phyloP scores from a whole-genome alignment of 2,329 filamentous ascomycete species.

The Trichoderma cornu-damae region DNA sequence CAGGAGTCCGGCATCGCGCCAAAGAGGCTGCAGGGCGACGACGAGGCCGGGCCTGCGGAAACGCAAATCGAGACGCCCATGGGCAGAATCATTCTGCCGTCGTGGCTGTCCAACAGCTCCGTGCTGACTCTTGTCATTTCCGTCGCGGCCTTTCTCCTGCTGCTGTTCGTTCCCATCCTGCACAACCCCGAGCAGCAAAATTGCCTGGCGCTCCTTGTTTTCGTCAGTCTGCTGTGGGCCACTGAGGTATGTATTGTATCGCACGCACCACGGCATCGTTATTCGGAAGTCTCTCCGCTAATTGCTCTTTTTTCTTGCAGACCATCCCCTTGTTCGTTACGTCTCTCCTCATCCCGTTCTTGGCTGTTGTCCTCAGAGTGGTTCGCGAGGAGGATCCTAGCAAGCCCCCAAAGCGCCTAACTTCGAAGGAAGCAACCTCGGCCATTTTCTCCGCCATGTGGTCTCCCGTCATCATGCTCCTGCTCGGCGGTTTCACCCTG shows the following conservation, averaged over 20 bases:
- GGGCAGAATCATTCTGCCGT: constrained; percentile 68
- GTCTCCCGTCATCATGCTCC: constrained; percentile 97
- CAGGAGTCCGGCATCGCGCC: constrained; percentile 62
- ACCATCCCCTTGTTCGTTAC: constrained; percentile 97
- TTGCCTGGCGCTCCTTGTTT: constrained; percentile 86
- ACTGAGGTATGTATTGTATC: constrained; percentile 79
- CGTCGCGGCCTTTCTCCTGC: constrained; percentile 64
- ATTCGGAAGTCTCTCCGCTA: background rate
- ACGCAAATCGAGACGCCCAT: constrained; percentile 75
- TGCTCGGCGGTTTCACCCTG: constrained; percentile 92
- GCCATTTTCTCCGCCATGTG: constrained; percentile 96
- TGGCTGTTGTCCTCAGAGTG: constrained; percentile 81
- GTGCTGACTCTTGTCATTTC: constrained; percentile 71
- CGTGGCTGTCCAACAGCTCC: constrained; percentile 77
- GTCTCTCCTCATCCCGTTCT: constrained; percentile 85
- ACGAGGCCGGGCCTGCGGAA: constrained; percentile 54
- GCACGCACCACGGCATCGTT: background rate
- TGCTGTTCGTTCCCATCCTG: constrained; percentile 78
- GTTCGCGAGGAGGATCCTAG: constrained; percentile 64
- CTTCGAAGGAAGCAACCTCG: constrained; percentile 72
- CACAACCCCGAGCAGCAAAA: constrained; percentile 87
- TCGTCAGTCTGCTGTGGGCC: constrained; percentile 92
- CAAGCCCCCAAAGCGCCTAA: constrained; percentile 61
- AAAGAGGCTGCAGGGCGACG: constrained; percentile 78
- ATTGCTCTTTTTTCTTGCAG: constrained; percentile 36